These are phyloP conservation scores for Curvularia verruculosa DNA, from an alignment of 2,329 filamentous ascomycete genomes.

Conservation along the genomic window DNA sequence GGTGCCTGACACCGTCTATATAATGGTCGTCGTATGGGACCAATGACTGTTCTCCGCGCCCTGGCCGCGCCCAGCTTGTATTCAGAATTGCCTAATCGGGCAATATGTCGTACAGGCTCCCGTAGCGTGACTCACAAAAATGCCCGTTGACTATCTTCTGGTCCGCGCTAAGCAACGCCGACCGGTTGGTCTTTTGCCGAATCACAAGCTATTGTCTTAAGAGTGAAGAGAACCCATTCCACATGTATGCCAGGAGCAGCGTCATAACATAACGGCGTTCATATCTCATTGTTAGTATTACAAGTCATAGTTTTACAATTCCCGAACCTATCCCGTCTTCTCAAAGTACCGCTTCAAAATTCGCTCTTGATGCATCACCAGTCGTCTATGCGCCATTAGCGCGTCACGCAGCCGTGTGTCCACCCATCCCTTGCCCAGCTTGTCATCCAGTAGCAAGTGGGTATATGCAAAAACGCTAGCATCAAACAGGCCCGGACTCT, in stretches of 20 bases:
- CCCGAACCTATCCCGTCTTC: not conserved
- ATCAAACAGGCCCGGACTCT: slow-evolving; percentile 76
- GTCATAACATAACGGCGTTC: not conserved
- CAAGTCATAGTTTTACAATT: not conserved
- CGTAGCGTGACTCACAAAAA: slow-evolving; percentile 40
- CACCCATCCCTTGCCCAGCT: slow-evolving; percentile 63
- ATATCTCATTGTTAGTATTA: not conserved
- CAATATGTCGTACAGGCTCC: slow-evolving; percentile 36
- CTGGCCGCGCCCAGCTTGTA: slow-evolving; percentile 21
- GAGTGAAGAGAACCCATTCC: not conserved
- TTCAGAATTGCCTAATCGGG: slow-evolving; percentile 27
- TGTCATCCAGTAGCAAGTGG: slow-evolving; percentile 73
- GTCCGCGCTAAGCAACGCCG: slow-evolving; percentile 15
- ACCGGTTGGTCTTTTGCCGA: not conserved
- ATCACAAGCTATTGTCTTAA: not conserved
- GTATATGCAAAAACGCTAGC: slow-evolving; percentile 90
- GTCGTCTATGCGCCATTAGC: slow-evolving; percentile 63
- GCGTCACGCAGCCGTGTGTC: slow-evolving; percentile 65
- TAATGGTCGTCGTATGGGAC: slow-evolving; percentile 24
- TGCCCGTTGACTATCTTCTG: slow-evolving; percentile 11
- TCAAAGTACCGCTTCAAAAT: slow-evolving; percentile 60
- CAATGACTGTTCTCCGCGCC: slow-evolving; percentile 23
- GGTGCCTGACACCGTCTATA: slow-evolving; percentile 21
- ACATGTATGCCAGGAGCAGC: not conserved
- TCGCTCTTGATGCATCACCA: slow-evolving; percentile 69